phyloP scores from a whole-genome alignment of 768 basidiomycete species.

The Sarcodon sp. region DNA sequence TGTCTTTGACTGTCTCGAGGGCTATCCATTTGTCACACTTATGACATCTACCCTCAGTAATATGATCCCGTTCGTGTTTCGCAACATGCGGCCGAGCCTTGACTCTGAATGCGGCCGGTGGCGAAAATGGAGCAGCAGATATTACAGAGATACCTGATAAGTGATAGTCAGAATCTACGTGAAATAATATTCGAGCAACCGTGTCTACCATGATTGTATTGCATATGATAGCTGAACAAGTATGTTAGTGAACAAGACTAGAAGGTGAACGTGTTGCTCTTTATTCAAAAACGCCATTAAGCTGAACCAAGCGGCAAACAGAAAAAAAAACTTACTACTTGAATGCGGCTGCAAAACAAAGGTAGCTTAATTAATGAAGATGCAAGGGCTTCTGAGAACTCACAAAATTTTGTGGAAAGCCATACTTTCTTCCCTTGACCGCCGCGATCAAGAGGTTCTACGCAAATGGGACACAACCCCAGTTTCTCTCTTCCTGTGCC shows the following conservation, averaged over 20 bases:
- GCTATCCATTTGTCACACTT: conserved; percentile 62
- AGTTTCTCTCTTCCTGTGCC: conserved; percentile 55
- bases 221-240: conserved; percentile 61
- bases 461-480: conserved; percentile 69
- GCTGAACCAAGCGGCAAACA: too few relatives aligned
- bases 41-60: conserved; percentile 70
- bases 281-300: too few relatives aligned
- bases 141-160: conserved; percentile 54
- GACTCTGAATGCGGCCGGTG: conserved; percentile 51
- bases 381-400: too few relatives aligned
- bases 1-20: conserved; percentile 61
- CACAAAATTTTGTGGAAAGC: conserved; percentile 62
- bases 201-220: conserved; percentile 56
- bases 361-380: too few relatives aligned
- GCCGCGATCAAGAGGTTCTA: conserved; percentile 44
- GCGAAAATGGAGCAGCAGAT: conserved; percentile 64
- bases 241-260: neutral
- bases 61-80: conserved; percentile 44
- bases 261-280: too few relatives aligned
- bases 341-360: conserved; percentile 32
- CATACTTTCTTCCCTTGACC: conserved; percentile 54
- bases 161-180: conserved; percentile 1
- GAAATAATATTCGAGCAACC: neutral
- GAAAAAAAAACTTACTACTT: conserved; percentile 44
- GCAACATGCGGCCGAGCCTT: conserved; percentile 29